These are phyloP conservation scores for Verbascum thapsus DNA, from an alignment of 257 asterid species.

Conservation along the genomic window DNA sequence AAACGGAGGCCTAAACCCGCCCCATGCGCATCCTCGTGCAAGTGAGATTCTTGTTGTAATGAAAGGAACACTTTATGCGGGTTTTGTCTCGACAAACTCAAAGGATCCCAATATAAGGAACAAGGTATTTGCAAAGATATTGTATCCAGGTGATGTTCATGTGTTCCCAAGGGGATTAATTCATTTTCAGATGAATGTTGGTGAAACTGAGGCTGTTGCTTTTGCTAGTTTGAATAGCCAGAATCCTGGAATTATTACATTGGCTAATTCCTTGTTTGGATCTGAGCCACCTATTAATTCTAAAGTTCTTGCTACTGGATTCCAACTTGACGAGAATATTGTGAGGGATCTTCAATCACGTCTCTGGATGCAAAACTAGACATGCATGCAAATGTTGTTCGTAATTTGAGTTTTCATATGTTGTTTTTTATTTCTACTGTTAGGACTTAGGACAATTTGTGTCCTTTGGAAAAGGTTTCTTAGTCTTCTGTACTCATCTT, in stretches of 20 bases:
- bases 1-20: slow-evolving; percentile 22
- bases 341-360: neutral
- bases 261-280: slow-evolving; percentile 31
- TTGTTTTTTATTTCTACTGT: no score
- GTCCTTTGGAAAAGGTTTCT: no score
- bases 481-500: no score
- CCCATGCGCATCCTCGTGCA: slow-evolving; percentile 31
- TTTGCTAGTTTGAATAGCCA: slow-evolving; percentile 29
- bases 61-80: slow-evolving; percentile 27
- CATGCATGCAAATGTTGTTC: no score
- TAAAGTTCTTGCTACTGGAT: slow-evolving; percentile 4
- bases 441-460: no score
- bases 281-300: slow-evolving; percentile 25
- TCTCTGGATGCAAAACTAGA: neutral
- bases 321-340: neutral
- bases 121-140: slow-evolving; percentile 5
- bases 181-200: slow-evolving; percentile 32
- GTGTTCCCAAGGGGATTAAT: slow-evolving; percentile 30
- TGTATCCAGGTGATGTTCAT: slow-evolving; percentile 17
- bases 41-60: slow-evolving; percentile 24
- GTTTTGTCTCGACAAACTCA: slow-evolving; percentile 29
- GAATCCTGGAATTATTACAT: slow-evolving; percentile 31
- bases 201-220: slow-evolving; percentile 12
- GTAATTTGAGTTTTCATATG: no score
- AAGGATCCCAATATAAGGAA: slow-evolving; percentile 16